These are phyloP conservation scores for Pulveroboletus frians DNA, from an alignment of 768 basidiomycete genomes.

Conservation along the genomic window DNA sequence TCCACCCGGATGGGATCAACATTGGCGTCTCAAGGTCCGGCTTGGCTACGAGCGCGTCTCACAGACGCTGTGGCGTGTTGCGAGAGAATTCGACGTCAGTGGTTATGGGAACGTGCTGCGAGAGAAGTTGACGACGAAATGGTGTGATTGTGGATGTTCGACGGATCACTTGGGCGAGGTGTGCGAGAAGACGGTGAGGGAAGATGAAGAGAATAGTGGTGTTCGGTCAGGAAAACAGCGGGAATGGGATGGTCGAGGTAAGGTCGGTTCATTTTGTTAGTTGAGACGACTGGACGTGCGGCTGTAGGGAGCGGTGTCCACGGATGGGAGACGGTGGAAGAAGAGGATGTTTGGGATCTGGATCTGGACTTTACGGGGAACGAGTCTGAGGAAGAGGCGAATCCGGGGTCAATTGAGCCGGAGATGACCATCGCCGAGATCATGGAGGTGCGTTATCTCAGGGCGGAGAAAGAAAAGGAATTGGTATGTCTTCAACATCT, in stretches of 20 bases:
- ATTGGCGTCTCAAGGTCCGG: slow-evolving; percentile 57
- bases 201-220: slow-evolving; percentile 61
- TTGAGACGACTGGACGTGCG: not conserved
- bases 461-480: slow-evolving; percentile 70
- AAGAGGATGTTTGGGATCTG: slow-evolving; percentile 73
- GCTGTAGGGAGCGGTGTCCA: slow-evolving; percentile 49
- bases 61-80: slow-evolving; percentile 65
- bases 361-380: slow-evolving; percentile 59
- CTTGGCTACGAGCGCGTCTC: slow-evolving; percentile 60
- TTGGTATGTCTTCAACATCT: slow-evolving; percentile 35
- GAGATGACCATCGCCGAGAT: slow-evolving; percentile 66
- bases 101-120: slow-evolving; percentile 66
- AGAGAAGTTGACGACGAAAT: slow-evolving; percentile 68
- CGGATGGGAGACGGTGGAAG: slow-evolving; percentile 72
- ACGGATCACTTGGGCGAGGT: slow-evolving; percentile 76
- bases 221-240: slow-evolving; percentile 59
- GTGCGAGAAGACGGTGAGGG: slow-evolving; percentile 65
- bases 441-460: slow-evolving; percentile 69
- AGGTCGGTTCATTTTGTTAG: not conserved
- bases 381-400: slow-evolving; percentile 48
- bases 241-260: slow-evolving; percentile 73
- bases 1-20: slow-evolving; percentile 44
- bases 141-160: slow-evolving; percentile 80
- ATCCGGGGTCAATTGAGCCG: slow-evolving; percentile 28
- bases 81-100: slow-evolving; percentile 65